phyloP scores from a whole-genome alignment of 1,284 basidiomycete genomes.

The Papiliotrema nemorosa region DNA sequence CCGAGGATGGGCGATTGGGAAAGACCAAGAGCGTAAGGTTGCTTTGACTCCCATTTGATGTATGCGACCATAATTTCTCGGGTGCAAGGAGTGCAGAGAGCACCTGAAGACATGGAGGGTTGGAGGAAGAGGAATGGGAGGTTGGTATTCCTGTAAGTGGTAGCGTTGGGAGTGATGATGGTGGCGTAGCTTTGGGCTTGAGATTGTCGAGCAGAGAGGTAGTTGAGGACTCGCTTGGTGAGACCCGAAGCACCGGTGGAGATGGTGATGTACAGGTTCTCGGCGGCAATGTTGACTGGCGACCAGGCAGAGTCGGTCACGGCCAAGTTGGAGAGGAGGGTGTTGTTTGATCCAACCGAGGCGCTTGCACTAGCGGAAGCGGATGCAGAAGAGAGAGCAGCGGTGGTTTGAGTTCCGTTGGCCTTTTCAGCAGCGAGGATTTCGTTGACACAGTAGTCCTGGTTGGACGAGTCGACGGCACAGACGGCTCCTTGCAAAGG shows the following conservation, averaged over 20 bases:
- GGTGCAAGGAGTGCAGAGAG: conserved; percentile 77
- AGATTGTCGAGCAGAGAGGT: conserved; percentile 26
- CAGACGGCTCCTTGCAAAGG: conserved; percentile 69
- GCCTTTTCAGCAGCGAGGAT: conserved; percentile 38
- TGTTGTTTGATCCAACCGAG: conserved; percentile 17
- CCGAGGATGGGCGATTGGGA: conserved; percentile 61
- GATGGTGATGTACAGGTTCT: conserved; percentile 40
- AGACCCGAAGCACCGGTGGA: conserved; percentile 21
- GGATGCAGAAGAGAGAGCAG: conserved; percentile 16
- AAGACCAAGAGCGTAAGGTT: conserved; percentile 71
- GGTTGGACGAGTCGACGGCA: conserved; percentile 62
- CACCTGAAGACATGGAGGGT: conserved; percentile 52
- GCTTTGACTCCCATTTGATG: conserved; percentile 66
- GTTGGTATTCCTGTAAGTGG: conserved; percentile 62
- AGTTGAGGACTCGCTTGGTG: conserved; percentile 26
- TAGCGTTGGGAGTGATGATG: conserved; percentile 60
- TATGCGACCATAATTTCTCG: conserved; percentile 68
- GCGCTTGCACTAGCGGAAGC: conserved; percentile 5
- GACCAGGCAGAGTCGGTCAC: conserved; percentile 16
- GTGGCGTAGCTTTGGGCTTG: conserved; percentile 25
- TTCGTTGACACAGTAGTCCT: conserved; percentile 62
- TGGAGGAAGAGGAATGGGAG: conserved; percentile 75
- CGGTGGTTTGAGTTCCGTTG: conserved; percentile 6
- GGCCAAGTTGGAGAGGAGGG: conserved; percentile 18
- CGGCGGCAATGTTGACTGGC: conserved; percentile 35